These are phyloP conservation scores for Dichotomocladium elegans DNA, from an alignment of 371 early-diverging fungal genomes.

Conservation along the genomic window DNA sequence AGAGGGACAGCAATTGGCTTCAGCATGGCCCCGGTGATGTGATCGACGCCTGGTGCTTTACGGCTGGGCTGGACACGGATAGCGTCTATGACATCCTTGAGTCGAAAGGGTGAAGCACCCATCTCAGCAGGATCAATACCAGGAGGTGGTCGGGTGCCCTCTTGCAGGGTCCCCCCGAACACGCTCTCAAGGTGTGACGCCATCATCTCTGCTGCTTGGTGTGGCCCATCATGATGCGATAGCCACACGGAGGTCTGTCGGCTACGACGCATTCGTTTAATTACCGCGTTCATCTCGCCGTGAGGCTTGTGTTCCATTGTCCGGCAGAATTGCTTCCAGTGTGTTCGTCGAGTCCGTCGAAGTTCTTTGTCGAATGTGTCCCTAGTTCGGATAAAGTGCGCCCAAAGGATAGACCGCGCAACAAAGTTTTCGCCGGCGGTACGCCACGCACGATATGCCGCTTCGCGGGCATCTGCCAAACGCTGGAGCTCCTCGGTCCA, in stretches of 20 bases:
- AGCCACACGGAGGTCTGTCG: background rate
- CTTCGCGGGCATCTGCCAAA: background rate
- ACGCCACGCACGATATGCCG: conserved; percentile 10
- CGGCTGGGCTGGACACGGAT: background rate
- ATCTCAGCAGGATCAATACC: background rate
- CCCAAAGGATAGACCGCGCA: background rate
- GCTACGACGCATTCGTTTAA: background rate
- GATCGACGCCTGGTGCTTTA: conserved; percentile 22
- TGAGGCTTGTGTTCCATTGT: background rate
- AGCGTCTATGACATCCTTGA: background rate
- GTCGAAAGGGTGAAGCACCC: background rate
- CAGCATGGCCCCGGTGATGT: conserved; percentile 23
- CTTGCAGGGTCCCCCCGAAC: background rate
- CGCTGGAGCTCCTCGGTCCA: conserved; percentile 4
- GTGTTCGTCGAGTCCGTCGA: background rate
- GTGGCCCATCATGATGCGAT: conserved; percentile 9
- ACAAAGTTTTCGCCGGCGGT: conserved; percentile 1
- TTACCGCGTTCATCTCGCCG: background rate
- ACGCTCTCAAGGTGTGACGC: conserved; percentile 1
- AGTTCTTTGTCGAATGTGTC: background rate
- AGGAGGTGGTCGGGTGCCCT: background rate
- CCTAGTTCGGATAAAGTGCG: background rate
- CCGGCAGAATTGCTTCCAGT: conserved; percentile 8
- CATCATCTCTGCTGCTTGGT: conserved; percentile 5
- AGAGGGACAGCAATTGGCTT: conserved; percentile 3